Evolutionary conservation across 257 asterid species (phyloP).

Genomic region (Solanum megistacrolobum): DNA sequence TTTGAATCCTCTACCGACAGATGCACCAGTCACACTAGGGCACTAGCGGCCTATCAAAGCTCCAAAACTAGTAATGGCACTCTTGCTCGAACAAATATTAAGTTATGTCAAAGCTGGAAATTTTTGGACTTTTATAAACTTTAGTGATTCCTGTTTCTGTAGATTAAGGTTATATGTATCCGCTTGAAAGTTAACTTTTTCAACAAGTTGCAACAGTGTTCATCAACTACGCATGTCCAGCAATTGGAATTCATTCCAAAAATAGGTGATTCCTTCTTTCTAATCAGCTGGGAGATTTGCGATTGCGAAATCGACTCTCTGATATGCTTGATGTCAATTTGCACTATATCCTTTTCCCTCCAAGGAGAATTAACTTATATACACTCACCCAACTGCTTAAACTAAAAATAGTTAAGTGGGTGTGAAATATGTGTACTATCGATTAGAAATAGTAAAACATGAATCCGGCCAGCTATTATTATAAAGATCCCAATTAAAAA

Average conservation of each 20-base stretch:
- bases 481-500: not conserved
- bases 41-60: not conserved
- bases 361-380: not conserved
- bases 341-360: not conserved
- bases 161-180: not conserved
- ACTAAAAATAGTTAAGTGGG: not conserved
- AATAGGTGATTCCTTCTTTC: not conserved
- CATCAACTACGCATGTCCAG: not conserved
- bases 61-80: not conserved
- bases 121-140: not conserved
- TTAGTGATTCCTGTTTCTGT: not conserved
- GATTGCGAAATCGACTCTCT: not conserved
- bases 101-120: not conserved
- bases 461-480: not conserved
- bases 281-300: not conserved
- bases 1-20: not conserved
- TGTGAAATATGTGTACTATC: not conserved
- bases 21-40: not conserved
- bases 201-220: not conserved
- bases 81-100: not conserved
- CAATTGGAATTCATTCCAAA: not conserved
- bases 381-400: not conserved
- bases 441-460: not conserved
- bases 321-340: not conserved
- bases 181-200: not conserved